A percentile compares a stretch with the other conserved stretches of the same genome.
Evolutionary conservation across 345 rosid genomes (phyloP).

Genomic region (sweet orange (Citrus sinensis)): DVS_A1.0 CM039163.1:45342001-45342500

Average conservation of each 20-base stretch:
- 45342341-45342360: background rate
- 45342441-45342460: background rate
- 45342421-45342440: background rate
- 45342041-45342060: background rate
- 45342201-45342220: background rate
- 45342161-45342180: background rate
- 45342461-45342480: background rate
- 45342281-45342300: background rate
- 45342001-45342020: no score
- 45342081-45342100: background rate
- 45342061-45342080: background rate
- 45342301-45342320: background rate
- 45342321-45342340: background rate
- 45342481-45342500: slow-evolving; percentile 31
- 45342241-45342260: background rate
- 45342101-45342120: background rate
- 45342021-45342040: background rate
- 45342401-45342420: background rate
- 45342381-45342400: background rate
- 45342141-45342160: background rate
- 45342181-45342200: background rate
- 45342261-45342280: background rate
- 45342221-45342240: background rate
- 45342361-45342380: background rate
- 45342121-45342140: background rate